Evolutionary conservation across 139 green algal species (phyloP).

Genomic region (Pleodorina starrii): DNA sequence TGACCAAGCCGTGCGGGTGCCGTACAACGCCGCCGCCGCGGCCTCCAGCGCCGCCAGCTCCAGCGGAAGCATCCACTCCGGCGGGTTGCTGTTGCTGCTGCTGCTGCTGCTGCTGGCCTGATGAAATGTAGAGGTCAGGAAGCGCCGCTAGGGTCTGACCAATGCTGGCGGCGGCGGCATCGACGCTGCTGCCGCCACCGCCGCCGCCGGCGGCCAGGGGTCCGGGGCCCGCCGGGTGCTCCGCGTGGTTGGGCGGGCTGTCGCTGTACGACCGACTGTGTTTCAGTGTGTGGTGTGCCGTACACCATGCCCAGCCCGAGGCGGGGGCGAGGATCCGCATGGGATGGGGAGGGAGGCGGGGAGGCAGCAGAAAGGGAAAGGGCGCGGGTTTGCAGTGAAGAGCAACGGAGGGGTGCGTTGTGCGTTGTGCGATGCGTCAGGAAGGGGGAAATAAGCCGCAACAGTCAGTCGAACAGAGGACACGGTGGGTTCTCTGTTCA

Average conservation of each 20-base stretch:
- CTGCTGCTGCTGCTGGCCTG: background rate
- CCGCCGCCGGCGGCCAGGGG: background rate
- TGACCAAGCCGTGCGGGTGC: background rate
- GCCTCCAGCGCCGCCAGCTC: background rate
- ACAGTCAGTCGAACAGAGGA: too few relatives aligned
- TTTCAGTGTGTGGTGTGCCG: background rate
- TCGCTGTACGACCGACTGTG: background rate
- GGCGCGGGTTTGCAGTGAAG: background rate
- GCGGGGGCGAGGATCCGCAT: too few relatives aligned
- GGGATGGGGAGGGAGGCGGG: background rate
- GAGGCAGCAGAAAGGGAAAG: background rate
- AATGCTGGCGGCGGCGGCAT: background rate
- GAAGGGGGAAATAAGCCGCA: too few relatives aligned
- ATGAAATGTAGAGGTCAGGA: background rate
- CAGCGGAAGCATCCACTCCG: background rate
- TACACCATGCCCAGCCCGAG: too few relatives aligned
- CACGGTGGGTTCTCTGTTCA: too few relatives aligned
- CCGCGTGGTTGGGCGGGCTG: background rate
- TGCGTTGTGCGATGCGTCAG: background rate
- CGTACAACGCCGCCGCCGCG: background rate
- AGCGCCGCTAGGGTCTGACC: slow-evolving; percentile 3
- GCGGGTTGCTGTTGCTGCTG: background rate
- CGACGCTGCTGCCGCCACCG: too few relatives aligned
- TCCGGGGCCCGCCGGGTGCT: background rate
- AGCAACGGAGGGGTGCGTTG: background rate